phyloP scores from a whole-genome alignment of 1,139 yeast species.

The Yamadazyma jaroonii region DNA sequence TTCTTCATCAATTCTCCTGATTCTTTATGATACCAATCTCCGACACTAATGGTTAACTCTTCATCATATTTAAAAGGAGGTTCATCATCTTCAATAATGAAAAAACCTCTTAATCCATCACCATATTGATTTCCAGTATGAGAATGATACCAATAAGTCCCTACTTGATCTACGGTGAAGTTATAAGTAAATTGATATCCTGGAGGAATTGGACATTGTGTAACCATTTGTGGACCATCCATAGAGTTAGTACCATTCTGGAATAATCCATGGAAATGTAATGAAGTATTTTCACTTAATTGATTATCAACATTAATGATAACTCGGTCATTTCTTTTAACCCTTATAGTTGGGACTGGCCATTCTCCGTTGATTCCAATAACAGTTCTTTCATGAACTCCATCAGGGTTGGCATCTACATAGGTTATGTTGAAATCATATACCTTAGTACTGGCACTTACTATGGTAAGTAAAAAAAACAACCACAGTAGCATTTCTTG shows the following conservation, averaged over 20 bases:
- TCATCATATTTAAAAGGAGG: constrained; percentile 63
- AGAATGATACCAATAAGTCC: constrained; percentile 95
- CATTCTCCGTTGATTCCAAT: constrained; percentile 79
- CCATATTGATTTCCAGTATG: constrained; percentile 84
- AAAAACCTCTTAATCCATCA: constrained; percentile 85
- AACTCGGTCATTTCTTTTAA: constrained; percentile 75
- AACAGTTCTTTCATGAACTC: constrained; percentile 58
- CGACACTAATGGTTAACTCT: constrained; percentile 62
- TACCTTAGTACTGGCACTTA: constrained; percentile 45
- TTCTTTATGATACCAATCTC: constrained; percentile 83
- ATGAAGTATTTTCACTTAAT: constrained; percentile 59
- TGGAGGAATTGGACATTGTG: constrained; percentile 86
- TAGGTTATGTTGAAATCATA: constrained; percentile 76
- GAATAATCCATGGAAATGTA: constrained; percentile 92
- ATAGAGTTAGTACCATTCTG: constrained; percentile 68
- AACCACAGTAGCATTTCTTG: background rate
- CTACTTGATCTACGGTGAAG: constrained; percentile 83
- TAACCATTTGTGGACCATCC: constrained; percentile 88
- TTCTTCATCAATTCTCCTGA: constrained; percentile 48
- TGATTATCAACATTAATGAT: constrained; percentile 68
- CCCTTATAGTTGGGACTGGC: constrained; percentile 81
- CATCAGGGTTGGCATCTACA: constrained; percentile 76
- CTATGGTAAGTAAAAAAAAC: background rate
- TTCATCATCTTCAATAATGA: constrained; percentile 53
- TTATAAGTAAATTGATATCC: constrained; percentile 68